Base-by-base conservation (phyloP, 768 basidiomycete species). In the Rhodotorula babjevae region DNA sequence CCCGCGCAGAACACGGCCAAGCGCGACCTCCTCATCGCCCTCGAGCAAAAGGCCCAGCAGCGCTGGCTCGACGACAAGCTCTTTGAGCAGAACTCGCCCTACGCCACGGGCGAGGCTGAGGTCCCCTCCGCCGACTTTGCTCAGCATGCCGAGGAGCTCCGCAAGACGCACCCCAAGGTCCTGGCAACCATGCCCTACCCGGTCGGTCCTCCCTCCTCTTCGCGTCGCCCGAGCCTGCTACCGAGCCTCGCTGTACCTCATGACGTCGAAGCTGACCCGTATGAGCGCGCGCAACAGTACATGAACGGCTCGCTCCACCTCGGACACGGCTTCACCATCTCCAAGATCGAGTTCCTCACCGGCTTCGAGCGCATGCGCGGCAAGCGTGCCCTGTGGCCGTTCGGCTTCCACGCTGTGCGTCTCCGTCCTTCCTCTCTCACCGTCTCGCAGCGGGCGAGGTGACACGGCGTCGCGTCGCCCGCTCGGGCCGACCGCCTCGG, bases 231-330 rank as follows among this genome's bases (percentile, higher is more conserved):
- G 47, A 19, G n/a, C 53, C 52, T 14, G 2, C 18, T 66, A n/a
- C 40, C 36, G 36, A 36, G 36, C 36, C 9, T 36, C 36, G n/a
- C 36, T 36, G 36, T 9, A 36, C 36, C 36, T 4, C 36, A 4
- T 5, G 36, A 36, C 36, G 5, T 36, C 36, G 36, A 36, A 4
- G 9, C 36, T 36, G 36, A 36, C 36, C 36, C 9, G 5, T 36
- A 4, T 36, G 5, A 9, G 9, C 4, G 5, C 36, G 9, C 36
- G n/a, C 53, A 9, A 60, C 76, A 79, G 2, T 99, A 99, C 85
- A 98, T 97, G 93, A 99, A 99, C 79, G 96, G 96, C 58, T 91
- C 90, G 77, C 84, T 98, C 77, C 96, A 99, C 82, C 85, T 98
- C 36, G 96, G 96, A 33, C 96, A 99, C 82, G 95, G 90, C 1